These are phyloP conservation scores for Geotrichum candidum DNA, from an alignment of 1,139 yeast species.

Conservation along the genomic window DNA sequence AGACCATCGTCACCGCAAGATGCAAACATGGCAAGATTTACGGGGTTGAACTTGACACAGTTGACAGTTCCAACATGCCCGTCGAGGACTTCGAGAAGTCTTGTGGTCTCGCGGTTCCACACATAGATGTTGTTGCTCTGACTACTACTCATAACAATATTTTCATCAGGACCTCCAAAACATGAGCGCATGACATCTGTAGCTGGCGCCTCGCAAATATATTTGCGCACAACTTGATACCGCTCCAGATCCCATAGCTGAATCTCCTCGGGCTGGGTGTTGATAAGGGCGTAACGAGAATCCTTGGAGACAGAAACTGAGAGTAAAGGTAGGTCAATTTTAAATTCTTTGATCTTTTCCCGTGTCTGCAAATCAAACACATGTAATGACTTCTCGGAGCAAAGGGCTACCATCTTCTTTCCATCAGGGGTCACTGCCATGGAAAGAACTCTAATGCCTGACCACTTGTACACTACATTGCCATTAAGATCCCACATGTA, in stretches of 20 bases:
- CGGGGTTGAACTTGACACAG: conserved; percentile 67
- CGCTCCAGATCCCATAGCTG: conserved; percentile 67
- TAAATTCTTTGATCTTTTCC: conserved; percentile 32
- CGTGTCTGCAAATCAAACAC: conserved; percentile 43
- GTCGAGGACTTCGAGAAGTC: conserved; percentile 52
- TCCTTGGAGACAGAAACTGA: conserved; percentile 45
- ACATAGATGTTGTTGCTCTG: conserved; percentile 75
- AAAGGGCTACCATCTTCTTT: conserved; percentile 54
- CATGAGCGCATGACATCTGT: conserved; percentile 64
- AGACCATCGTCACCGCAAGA: conserved; percentile 58
- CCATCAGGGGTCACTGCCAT: conserved; percentile 64
- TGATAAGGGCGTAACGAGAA: conserved; percentile 49
- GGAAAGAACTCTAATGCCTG: conserved; percentile 56
- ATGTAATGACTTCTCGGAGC: conserved; percentile 49
- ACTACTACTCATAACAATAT: conserved; percentile 71
- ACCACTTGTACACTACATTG: conserved; percentile 38
- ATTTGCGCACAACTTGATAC: conserved; percentile 51
- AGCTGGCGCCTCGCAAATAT: conserved; percentile 52
- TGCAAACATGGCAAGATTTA: conserved; percentile 52
- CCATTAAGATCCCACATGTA: conserved; percentile 53
- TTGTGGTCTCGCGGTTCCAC: conserved; percentile 75
- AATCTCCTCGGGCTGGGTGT: conserved; percentile 69
- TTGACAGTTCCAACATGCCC: conserved; percentile 68
- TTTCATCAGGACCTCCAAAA: conserved; percentile 66
- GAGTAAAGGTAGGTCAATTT: conserved; percentile 43